Percentiles rank a stretch among this genome's conserved stretches.
phyloP scores from a whole-genome alignment of 1,284 basidiomycete genomes.

The Leccinum insolens region DNA sequence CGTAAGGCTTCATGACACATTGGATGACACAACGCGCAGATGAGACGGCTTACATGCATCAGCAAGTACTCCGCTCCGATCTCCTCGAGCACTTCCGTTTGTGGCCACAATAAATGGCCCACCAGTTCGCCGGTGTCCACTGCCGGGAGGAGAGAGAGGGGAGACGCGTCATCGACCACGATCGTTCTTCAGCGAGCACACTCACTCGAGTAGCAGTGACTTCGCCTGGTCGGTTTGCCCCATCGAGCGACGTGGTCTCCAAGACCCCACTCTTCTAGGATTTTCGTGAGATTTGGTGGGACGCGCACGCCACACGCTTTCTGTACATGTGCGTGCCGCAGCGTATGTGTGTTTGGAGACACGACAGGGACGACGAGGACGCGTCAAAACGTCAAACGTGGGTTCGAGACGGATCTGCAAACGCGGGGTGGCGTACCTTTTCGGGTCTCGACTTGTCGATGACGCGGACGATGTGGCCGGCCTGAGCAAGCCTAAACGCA shows the following conservation, averaged over 20 bases:
- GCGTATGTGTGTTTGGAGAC: neutral
- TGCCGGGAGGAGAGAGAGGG: constrained; percentile 19
- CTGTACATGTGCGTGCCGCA: constrained; percentile 14
- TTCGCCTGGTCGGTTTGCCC: constrained; percentile 31
- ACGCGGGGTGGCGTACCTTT: constrained; percentile 26
- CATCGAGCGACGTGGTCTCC: constrained; percentile 39
- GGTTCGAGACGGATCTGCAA: neutral
- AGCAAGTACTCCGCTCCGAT: constrained; percentile 50
- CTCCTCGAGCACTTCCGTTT: constrained; percentile 49
- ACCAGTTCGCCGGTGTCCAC: constrained; percentile 44
- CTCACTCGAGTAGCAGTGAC: constrained; percentile 26
- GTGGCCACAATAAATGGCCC: constrained; percentile 47
- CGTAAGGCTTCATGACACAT: constrained; percentile 14
- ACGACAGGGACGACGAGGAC: neutral
- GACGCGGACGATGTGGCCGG: constrained; percentile 49
- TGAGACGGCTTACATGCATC: constrained; percentile 39
- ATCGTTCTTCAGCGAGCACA: constrained; percentile 16
- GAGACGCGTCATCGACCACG: neutral
- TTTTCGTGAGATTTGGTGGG: constrained; percentile 51
- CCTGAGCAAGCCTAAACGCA: constrained; percentile 45
- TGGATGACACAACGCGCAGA: constrained; percentile 3
- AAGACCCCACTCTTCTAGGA: constrained; percentile 51
- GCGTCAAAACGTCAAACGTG: neutral
- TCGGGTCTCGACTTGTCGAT: constrained; percentile 42
- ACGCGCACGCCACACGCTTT: constrained; percentile 44